Percentiles rank a stretch among this genome's conserved stretches.
These are phyloP conservation scores for Amanita subjunquillea DNA, from an alignment of 768 basidiomycete genomes.

Conservation along the genomic window DNA sequence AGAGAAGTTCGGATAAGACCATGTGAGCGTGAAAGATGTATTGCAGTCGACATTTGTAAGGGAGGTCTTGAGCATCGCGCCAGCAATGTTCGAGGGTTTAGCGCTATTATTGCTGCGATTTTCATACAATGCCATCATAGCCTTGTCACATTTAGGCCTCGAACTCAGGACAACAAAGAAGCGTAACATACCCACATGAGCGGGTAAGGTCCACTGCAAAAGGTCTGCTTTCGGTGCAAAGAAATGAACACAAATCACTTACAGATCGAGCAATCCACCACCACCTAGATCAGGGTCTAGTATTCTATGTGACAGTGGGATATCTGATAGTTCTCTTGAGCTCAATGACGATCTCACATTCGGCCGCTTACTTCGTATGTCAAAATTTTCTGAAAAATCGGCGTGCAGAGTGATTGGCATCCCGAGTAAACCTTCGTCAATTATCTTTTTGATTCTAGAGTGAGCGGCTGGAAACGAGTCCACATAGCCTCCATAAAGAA, in stretches of 20 bases:
- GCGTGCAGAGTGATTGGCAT: constrained; percentile 59
- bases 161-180: not conserved
- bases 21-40: constrained; percentile 68
- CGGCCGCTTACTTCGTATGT: constrained; percentile 44
- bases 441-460: constrained; percentile 53
- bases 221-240: not conserved
- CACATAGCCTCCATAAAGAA: constrained; percentile 94
- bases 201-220: constrained; percentile 66
- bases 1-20: constrained; percentile 43
- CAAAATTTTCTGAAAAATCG: constrained; percentile 66
- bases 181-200: constrained; percentile 53
- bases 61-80: constrained; percentile 70
- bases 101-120: constrained; percentile 58
- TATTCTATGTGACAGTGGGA: constrained; percentile 63
- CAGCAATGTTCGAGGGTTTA: constrained; percentile 47
- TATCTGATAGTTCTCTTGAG: constrained; percentile 27
- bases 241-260: constrained; percentile 16
- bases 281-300: constrained; percentile 74
- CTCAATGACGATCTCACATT: not conserved
- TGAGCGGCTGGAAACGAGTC: constrained; percentile 75
- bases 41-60: constrained; percentile 71
- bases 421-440: constrained; percentile 55
- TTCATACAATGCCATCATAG: constrained; percentile 72
- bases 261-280: constrained; percentile 80
- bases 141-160: constrained; percentile 25